phyloP scores from a whole-genome alignment of 2,329 filamentous ascomycete species.

The Dothideomycetes sp. region DNA sequence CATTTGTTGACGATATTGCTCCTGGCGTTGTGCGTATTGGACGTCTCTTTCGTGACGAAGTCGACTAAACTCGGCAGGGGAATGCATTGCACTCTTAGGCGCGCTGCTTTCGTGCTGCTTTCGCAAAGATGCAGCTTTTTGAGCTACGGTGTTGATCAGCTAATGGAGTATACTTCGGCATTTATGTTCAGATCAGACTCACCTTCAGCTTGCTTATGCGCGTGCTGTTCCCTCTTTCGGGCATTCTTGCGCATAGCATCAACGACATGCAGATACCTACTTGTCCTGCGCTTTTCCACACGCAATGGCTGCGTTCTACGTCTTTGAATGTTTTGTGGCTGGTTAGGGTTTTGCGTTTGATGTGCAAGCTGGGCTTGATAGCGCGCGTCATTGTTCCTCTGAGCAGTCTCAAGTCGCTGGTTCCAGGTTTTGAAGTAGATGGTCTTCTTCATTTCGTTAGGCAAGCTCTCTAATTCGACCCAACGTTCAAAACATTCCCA shows the following conservation, averaged over 20 bases:
- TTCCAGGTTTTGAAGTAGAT: conserved; percentile 81
- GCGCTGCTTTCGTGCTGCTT: conserved; percentile 61
- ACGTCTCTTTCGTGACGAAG: conserved; percentile 81
- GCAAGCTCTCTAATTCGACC: conserved; percentile 83
- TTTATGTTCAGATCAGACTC: conserved; percentile 22
- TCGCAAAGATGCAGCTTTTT: conserved; percentile 61
- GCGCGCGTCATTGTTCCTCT: conserved; percentile 46
- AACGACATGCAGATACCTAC: conserved; percentile 77
- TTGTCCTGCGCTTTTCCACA: conserved; percentile 77
- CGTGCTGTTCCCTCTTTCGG: conserved; percentile 78
- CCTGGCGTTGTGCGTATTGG: conserved; percentile 45
- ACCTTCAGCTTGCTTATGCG: conserved; percentile 80
- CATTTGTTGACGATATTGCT: conserved; percentile 54
- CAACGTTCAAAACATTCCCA: conserved; percentile 99
- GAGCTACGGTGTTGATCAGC: conserved; percentile 17
- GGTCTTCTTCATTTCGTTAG: conserved; percentile 87
- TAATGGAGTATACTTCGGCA: neutral
- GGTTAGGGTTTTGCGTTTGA: conserved; percentile 37
- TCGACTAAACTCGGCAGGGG: conserved; percentile 81
- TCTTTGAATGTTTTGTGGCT: conserved; percentile 44
- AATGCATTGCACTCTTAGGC: conserved; percentile 51
- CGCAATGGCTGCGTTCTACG: conserved; percentile 68
- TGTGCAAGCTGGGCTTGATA: conserved; percentile 48
- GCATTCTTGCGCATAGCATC: conserved; percentile 93
- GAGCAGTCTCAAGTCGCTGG: conserved; percentile 50